Conservation (phyloP, 805 yeast genomes). For the Cyberlindnera petersonii region DNA sequence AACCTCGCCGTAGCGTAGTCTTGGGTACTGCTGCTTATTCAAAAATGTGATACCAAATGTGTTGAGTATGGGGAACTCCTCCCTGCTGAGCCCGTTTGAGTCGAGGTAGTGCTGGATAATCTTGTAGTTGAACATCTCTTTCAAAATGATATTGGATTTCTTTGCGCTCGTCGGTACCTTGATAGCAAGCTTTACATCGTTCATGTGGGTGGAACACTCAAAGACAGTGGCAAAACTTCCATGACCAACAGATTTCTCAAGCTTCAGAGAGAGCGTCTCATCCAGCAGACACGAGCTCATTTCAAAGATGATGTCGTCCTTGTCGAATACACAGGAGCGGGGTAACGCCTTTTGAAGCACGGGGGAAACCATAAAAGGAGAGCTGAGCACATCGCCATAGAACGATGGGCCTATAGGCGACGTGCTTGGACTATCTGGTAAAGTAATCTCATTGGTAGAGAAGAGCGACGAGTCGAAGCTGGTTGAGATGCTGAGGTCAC, state of each 20-base stretch:
- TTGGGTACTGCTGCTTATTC: constrained; percentile 12
- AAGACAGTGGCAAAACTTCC: constrained; percentile 24
- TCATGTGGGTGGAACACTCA: constrained; percentile 2
- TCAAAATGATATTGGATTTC: constrained; percentile 15
- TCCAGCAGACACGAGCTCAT: no score
- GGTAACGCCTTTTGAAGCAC: no score
- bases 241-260: constrained; percentile 12
- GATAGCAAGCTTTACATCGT: constrained; percentile 13
- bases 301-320: no score
- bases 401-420: no score
- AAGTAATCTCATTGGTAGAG: no score
- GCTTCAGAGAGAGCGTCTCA: constrained; percentile 2
- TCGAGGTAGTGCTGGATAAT: constrained; percentile 12
- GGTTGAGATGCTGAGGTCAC: no score
- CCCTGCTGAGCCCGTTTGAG: constrained; percentile 4
- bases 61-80: constrained; percentile 18
- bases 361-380: no score
- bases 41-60: constrained; percentile 20
- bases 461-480: no score
- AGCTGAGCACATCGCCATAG: no score
- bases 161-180: constrained; percentile 20
- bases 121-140: constrained; percentile 21
- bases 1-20: constrained; percentile 13
- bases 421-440: no score
- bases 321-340: no score